phyloP scores from a whole-genome alignment of 306 rosid species.

The Cucurbita argyrosperma region DNA sequence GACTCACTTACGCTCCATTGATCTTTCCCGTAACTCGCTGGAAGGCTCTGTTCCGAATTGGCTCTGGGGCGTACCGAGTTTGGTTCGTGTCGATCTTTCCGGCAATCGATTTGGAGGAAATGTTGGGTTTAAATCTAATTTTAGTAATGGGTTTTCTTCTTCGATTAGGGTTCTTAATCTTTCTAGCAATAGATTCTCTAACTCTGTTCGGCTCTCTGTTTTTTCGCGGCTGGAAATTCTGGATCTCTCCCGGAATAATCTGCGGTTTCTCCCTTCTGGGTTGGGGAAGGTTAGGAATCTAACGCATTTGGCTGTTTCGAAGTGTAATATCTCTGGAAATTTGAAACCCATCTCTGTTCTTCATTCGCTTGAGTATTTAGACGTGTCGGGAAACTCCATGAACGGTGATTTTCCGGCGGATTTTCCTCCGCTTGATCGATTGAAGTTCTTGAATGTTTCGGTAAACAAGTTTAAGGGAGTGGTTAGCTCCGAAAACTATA shows the following conservation, averaged over 20 bases:
- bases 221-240: conserved; percentile 33
- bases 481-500: conserved; percentile 5
- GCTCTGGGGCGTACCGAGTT: conserved; percentile 37
- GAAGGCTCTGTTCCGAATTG: conserved; percentile 55
- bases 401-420: conserved; percentile 69
- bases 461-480: conserved; percentile 37
- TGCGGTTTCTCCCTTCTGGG: conserved; percentile 39
- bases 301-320: conserved; percentile 40
- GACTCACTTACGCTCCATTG: conserved; percentile 31
- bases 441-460: conserved; percentile 54
- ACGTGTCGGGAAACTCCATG: conserved; percentile 50
- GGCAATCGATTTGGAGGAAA: conserved; percentile 58
- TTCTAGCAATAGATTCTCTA: conserved; percentile 65
- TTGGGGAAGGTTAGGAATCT: conserved; percentile 33
- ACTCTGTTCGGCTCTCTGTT: conserved; percentile 33
- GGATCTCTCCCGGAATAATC: conserved; percentile 49
- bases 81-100: conserved; percentile 39
- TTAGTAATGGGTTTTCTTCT: conserved; percentile 17
- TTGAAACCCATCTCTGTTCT: conserved; percentile 45
- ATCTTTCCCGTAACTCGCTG: conserved; percentile 55
- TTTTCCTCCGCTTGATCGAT: conserved; percentile 42
- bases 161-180: conserved; percentile 51
- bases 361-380: conserved; percentile 32
- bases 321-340: conserved; percentile 42
- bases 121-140: conserved; percentile 19